Evolutionary conservation across 495 filamentous ascomycete species (phyloP), one percentile per base, ranked within the genome.

Genomic region (Acidiella bohemica): DNA sequence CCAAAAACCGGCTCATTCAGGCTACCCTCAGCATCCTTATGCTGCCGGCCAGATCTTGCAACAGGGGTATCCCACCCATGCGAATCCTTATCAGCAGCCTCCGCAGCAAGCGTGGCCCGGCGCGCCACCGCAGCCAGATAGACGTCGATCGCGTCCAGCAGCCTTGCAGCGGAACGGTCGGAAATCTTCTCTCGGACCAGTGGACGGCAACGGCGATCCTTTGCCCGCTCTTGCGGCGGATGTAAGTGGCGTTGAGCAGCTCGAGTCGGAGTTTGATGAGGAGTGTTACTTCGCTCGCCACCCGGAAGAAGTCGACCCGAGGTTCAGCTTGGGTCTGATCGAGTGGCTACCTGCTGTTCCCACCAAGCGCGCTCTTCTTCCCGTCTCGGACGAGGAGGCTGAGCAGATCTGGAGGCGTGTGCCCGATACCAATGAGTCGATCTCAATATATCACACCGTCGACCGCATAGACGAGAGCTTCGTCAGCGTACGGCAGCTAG

Each of bases 301-400:
- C 21, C 49, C 54, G 9, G 58, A 63, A 14, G 47, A 54, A 16
- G 49, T 61, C 28, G 50, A 63, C 42, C 54, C 45, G 3, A 45
- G 41, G 11, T 34, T 63, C 9, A 63, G 60, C 35, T 40, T 63
- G 16, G 60, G 60, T 9, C 39, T 53, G 20, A 57, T 61, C n/a
- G 32, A 53, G 10, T 61, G 58, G 60, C 49, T 50, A 26, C 49
- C 58, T 8, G 42, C 59, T 1, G 49, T 53, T 22, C 53, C 53
- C n/a, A 56, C 56, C 4, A 57, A 51, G 8, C 49, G 49, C 7
- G 49, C 60, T 19, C 32, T 63, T 26, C 51, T 57, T 2, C 47
- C 57, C 3, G 58, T 50, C 2, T 61, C 41, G 37, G 44, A n/a
- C 3, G 55, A 61, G 39, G 57, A 61, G 35, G 46, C 54, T 20